Evolutionary conservation across 108 stramenopile genomes (phyloP).

Genomic region (Fistulifera pelliculosa): DNA sequence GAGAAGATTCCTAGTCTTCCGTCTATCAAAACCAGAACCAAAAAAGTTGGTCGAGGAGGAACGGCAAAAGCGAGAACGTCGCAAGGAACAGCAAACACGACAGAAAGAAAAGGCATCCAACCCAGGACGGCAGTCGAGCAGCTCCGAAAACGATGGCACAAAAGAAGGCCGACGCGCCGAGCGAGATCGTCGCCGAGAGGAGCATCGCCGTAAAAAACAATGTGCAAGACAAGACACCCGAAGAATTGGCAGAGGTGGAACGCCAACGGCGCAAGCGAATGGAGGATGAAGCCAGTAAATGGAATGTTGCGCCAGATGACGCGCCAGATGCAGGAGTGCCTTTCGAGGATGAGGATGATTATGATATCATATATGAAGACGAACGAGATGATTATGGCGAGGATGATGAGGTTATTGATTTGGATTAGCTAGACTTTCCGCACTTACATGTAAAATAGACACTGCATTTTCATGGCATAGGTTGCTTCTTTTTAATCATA

Average conservation of each 20-base stretch:
- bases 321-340: constrained; percentile 34
- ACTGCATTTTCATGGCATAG: too few species aligned
- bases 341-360: constrained; percentile 25
- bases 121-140: constrained; percentile 13
- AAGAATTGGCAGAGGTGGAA: constrained; percentile 82
- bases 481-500: too few species aligned
- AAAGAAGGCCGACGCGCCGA: constrained; percentile 68
- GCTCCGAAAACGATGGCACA: constrained; percentile 56
- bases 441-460: too few species aligned
- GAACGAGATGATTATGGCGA: constrained; percentile 26
- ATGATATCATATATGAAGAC: constrained; percentile 10
- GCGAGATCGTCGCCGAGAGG: constrained; percentile 69
- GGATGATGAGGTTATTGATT: constrained; percentile 69
- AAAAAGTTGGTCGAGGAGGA: constrained; percentile 70
- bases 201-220: constrained; percentile 59
- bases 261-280: constrained; percentile 60
- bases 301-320: constrained; percentile 77
- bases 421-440: constrained; percentile 39
- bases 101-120: constrained; percentile 25
- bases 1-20: constrained; percentile 52
- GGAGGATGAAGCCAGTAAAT: constrained; percentile 75
- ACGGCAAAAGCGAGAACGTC: constrained; percentile 63
- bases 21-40: constrained; percentile 72
- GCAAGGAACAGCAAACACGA: constrained; percentile 32
- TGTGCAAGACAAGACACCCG: constrained; percentile 65